Base-by-base conservation (phyloP, 257 asterid genomes). In the Jacaranda mimosifolia region DNA sequence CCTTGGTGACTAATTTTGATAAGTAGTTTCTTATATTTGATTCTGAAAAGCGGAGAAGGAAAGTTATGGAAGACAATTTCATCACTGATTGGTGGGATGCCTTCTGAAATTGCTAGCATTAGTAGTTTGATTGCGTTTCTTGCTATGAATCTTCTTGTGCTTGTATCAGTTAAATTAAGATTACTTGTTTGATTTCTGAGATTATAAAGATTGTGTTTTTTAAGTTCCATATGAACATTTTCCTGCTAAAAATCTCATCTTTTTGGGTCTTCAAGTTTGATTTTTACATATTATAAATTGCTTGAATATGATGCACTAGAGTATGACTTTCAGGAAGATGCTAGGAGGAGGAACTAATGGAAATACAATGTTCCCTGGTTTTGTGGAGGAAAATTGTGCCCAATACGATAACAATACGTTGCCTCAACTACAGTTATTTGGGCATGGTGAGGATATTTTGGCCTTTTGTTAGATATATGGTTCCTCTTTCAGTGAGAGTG, bases 371-470 rank as follows among this genome's bases (percentile, higher is more conserved):
- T 76, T 84, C 78, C 83, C 90, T 3, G 85, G 85, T 53, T 86
- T 77, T 12, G 72, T 79, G 32, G 92, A 85, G 86, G 89, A 82
- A 46, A 86, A 84, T 79, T 82, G 73, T 7, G 70, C 77, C 19
- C 89, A 82, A 52, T 84, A 83, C 53, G 83, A 84, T 57, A 86
- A 73, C 69, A 76, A 62, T 77, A 11, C 90, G 60, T 58, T 89
- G 83, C 92, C 96, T 64, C 94, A 91, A 83, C 87, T 91, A 7
- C 92, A 87, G 79, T 81, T 91, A 74, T 91, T 91, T 83, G 89
- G 91, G 26, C 89, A 89, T 74, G 86, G 96, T 91, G 83, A 84
- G 91, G 77, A 26, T 65, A 17, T 58, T 60, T 19, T 59, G 5
- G 35, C 21, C 26, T n/a, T 72, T 38, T 83, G 72, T 45, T 76